These are phyloP conservation scores for Cicer yamashitae DNA, from an alignment of 306 rosid genomes.

Conservation along the genomic window DNA sequence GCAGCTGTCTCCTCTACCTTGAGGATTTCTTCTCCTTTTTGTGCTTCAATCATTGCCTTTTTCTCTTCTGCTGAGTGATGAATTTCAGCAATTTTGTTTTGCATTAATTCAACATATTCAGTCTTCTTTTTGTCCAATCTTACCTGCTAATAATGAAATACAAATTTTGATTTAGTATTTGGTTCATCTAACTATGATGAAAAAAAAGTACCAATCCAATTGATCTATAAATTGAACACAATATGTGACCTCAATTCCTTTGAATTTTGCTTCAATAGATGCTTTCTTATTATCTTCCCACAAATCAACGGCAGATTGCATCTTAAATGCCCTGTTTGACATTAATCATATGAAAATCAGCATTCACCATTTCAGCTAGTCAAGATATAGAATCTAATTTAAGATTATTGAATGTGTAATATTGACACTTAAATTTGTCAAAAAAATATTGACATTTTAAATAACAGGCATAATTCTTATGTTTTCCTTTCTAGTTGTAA, in stretches of 20 bases:
- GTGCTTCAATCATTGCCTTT: conserved; percentile 72
- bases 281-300: conserved; percentile 77
- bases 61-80: conserved; percentile 72
- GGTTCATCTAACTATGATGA: neutral
- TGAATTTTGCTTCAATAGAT: conserved; percentile 63
- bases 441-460: too few relatives aligned
- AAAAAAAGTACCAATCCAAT: neutral
- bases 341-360: neutral
- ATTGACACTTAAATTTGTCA: too few relatives aligned
- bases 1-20: conserved; percentile 75
- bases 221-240: neutral
- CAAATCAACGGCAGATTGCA: conserved; percentile 59
- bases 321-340: conserved; percentile 69
- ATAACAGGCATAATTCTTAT: too few relatives aligned
- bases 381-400: neutral
- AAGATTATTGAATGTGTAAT: too few relatives aligned
- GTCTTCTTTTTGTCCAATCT: conserved; percentile 74
- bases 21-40: conserved; percentile 61
- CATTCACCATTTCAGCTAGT: neutral
- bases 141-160: conserved; percentile 52
- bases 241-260: conserved; percentile 62
- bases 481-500: too few relatives aligned
- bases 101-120: conserved; percentile 64
- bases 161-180: neutral
- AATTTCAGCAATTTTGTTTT: conserved; percentile 71